These are phyloP conservation scores for Dendrothele bispora DNA, from an alignment of 768 basidiomycete genomes.

Conservation along the genomic window DNA sequence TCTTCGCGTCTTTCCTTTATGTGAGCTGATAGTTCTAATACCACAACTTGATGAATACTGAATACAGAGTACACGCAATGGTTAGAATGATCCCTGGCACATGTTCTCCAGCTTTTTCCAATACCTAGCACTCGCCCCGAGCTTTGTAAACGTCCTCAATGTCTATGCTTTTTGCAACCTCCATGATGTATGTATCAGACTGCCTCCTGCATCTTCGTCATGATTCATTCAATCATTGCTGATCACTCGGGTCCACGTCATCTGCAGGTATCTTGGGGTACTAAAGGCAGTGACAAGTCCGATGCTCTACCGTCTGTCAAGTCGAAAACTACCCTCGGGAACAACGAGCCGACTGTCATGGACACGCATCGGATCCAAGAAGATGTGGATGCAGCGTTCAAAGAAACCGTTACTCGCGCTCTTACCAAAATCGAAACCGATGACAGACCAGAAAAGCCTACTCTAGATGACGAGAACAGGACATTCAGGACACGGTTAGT, in stretches of 20 bases:
- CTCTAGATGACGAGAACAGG: conserved; percentile 77
- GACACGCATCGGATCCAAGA: conserved; percentile 72
- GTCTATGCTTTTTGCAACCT: conserved; percentile 79
- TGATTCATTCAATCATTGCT: not conserved
- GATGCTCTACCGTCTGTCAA: conserved; percentile 76
- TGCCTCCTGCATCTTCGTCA: no score
- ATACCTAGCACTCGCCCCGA: conserved; percentile 64
- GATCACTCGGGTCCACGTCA: not conserved
- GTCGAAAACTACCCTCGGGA: conserved; percentile 58
- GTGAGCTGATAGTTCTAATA: conserved; percentile 6
- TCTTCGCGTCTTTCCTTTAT: not conserved
- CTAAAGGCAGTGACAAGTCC: conserved; percentile 71
- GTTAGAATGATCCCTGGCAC: conserved; percentile 72
- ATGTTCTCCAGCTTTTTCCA: conserved; percentile 71
- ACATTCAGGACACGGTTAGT: conserved; percentile 84
- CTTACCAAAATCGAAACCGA: conserved; percentile 60
- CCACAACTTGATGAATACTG: conserved; percentile 51
- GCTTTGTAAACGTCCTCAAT: conserved; percentile 72
- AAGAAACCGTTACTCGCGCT: conserved; percentile 78
- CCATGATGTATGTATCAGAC: conserved; percentile 54
- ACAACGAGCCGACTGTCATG: conserved; percentile 66
- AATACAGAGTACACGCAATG: conserved; percentile 2
- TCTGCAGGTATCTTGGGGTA: conserved; percentile 53
- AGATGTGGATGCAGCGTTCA: conserved; percentile 80
- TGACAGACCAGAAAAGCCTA: conserved; percentile 63